Evolutionary conservation across 2,329 filamentous ascomycete species (phyloP), one percentile per base, ranked within the genome.

Genomic region (Sclerotinia glacialis): DNA sequence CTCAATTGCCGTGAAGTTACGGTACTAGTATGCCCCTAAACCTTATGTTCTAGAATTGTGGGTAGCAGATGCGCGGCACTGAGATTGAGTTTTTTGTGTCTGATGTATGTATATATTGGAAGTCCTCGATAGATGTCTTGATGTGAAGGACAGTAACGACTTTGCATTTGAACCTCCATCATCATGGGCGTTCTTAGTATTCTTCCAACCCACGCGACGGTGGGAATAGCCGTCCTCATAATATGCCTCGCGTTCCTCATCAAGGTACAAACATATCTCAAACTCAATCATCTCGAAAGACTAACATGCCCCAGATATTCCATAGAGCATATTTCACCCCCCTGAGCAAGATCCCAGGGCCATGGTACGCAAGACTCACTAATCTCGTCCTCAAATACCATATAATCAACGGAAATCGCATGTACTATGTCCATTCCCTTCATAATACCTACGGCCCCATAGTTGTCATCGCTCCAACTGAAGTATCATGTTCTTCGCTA

Each of bases 341-440:
- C 31, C 44, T 52, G 0, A 5, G 53, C 37, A 65, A 59, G 40
- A n/a, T 65, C 16, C 63, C 63, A 0, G 63, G 63, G 11, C 63
- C 63, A 16, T 65, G 53, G 63, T 42, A 65, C 23, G 53, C 53
- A 23, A 44, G 31, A 18, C 16, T 49, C 1, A 59, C 63, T 9
- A 11, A 34, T 50, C 26, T 59, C 3, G 52, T 59, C 9, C 31
- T 65, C 2, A 34, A 44, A 31, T 65, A 59, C 42, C 5, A 65
- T n/a, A 12, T 59, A 2, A 0, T 59, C 5, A 65, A 42, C 2
- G 63, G 44, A 21, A 18, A 5, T 50, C 63, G 63, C 11, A 1
- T 40, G 2, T 5, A 52, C 2, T 59, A 65, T 2, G 1, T 65
- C 0, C 63, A 59, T 26, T 31, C 44, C n/a, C 42, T 65, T 6